Evolutionary conservation across 2,329 filamentous ascomycete species (phyloP), one percentile per base, ranked within the genome.

Genomic region (Pyrenophora tritici-repentis): DNA sequence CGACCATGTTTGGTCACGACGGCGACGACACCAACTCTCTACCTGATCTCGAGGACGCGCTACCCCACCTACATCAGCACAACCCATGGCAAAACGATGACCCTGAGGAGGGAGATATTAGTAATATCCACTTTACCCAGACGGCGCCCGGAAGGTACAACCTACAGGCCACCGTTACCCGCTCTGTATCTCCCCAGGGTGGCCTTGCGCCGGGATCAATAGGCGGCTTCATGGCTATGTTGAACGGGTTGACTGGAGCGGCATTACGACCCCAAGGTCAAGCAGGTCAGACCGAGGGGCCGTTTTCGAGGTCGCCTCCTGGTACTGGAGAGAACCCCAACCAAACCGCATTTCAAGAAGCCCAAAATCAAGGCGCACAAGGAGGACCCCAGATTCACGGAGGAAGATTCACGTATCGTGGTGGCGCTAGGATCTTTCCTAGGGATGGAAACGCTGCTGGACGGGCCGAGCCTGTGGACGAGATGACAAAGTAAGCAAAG

Each of bases 391-490:
- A 54, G 6, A 32, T 58, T 22, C 47, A 42, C 9, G 55, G 58
- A 4, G 51, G 58, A 33, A 54, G 68, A 14, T 73, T 73, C 36
- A 66, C 62, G 16, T 73, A 74, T 38, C 60, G 64, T 13, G 58
- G 66, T 18, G 65, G 63, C 17, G 66, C 68, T 5, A 75, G 76
- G 41, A 63, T 83, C 36, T 71, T 70, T 44, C 82, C 83, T 29
- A 78, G 81, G 56, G 76, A 84, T 63, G 74, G 78, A 20, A 76
- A 82, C 60, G 71, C 72, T 22, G 75, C 81, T 33, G 81, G 81
- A 13, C 75, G 71, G 47, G 64, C 71, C n/a, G 72, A 75, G 47
- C 78, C 78, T 7, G 69, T 79, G 17, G 75, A 77, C 47, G 78
- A 78, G 50, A 58, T 84, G 45, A 57, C 63, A 20, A 63, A 63